These are phyloP conservation scores for Trichosporon sp. DNA, from an alignment of 1,284 basidiomycete genomes.

Conservation along the genomic window DNA sequence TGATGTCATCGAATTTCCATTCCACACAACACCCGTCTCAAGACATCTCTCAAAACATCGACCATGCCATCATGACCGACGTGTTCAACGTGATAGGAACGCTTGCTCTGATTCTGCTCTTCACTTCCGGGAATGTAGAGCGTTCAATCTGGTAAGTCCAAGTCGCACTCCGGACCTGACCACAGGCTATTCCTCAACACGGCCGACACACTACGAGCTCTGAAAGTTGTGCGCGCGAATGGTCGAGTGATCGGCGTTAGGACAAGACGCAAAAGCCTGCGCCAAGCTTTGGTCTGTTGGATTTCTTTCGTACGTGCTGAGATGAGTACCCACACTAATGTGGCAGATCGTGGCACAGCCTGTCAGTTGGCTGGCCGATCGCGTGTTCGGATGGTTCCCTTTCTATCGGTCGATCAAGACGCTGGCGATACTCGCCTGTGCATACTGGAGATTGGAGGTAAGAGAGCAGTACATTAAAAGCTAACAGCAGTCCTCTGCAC, in stretches of 20 bases:
- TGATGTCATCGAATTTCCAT: not conserved
- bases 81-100: not conserved
- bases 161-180: slow-evolving; percentile 27
- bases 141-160: slow-evolving; percentile 23
- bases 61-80: slow-evolving; percentile 16
- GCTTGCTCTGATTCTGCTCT: not conserved
- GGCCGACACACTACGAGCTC: slow-evolving; percentile 45
- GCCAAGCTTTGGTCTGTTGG: slow-evolving; percentile 43
- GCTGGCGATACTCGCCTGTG: slow-evolving; percentile 31
- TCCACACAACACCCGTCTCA: no score
- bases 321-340: not conserved
- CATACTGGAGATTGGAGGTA: slow-evolving; percentile 40
- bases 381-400: slow-evolving; percentile 44
- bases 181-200: slow-evolving; percentile 39
- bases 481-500: slow-evolving; percentile 35
- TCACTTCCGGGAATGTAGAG: slow-evolving; percentile 1
- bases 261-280: slow-evolving; percentile 40
- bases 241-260: slow-evolving; percentile 41
- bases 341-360: slow-evolving; percentile 35
- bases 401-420: slow-evolving; percentile 43
- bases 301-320: slow-evolving; percentile 39
- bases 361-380: slow-evolving; percentile 27
- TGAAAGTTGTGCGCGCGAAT: slow-evolving; percentile 38
- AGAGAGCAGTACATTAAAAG: not conserved
- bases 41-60: not conserved